Evolutionary conservation across 768 basidiomycete species (phyloP).

Genomic region (Dioszegia hungarica): DNA sequence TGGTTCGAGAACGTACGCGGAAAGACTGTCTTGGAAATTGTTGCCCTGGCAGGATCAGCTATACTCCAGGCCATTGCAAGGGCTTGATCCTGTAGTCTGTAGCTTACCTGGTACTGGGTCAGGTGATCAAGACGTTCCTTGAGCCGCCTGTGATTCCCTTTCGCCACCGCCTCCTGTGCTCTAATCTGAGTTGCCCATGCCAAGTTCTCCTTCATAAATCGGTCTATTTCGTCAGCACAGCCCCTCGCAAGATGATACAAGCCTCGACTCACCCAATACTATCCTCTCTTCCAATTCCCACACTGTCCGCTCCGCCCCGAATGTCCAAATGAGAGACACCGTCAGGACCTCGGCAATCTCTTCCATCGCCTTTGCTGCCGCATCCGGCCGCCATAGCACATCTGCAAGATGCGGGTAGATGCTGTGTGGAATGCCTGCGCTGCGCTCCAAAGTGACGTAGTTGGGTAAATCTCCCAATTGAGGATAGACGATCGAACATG

Average conservation of each 20-base stretch:
- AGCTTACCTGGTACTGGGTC: conserved; percentile 29
- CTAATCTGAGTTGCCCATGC: conserved; percentile 26
- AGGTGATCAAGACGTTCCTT: conserved; percentile 26
- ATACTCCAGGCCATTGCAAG: background rate
- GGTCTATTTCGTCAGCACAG: too few species aligned
- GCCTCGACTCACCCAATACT: conserved; percentile 29
- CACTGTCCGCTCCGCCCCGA: conserved; percentile 15
- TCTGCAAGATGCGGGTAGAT: conserved; percentile 17
- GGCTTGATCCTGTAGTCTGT: too few species aligned
- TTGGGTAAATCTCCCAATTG: background rate
- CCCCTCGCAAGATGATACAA: too few species aligned
- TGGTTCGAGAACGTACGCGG: conserved; percentile 15
- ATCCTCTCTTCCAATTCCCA: conserved; percentile 35
- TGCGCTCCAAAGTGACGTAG: conserved; percentile 18
- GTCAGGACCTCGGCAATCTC: conserved; percentile 25
- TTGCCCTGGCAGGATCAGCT: conserved; percentile 13
- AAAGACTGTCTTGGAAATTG: conserved; percentile 23
- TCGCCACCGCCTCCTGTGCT: conserved; percentile 26
- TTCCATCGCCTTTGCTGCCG: conserved; percentile 14
- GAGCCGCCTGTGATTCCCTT: conserved; percentile 22
- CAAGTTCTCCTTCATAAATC: conserved; percentile 27
- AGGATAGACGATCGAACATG: background rate
- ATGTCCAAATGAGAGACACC: conserved; percentile 22
- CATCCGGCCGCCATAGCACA: conserved; percentile 20
- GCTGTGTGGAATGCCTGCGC: background rate